phyloP scores from a whole-genome alignment of 2,329 filamentous ascomycete species.

The Blastomyces parvus region DNA sequence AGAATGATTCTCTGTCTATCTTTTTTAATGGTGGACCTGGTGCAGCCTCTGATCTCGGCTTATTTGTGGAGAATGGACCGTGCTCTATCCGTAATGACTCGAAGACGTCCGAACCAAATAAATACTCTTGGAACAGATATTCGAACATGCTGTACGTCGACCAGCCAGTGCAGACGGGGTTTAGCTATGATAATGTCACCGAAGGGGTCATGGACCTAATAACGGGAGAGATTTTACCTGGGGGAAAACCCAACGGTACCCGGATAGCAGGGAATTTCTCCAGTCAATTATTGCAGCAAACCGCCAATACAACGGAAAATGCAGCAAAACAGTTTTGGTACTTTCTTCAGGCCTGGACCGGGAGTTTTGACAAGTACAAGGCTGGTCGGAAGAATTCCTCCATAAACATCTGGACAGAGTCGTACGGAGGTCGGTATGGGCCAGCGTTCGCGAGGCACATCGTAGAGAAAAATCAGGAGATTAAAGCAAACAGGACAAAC shows the following conservation, averaged over 20 bases:
- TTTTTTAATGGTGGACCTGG: slow-evolving; percentile 58
- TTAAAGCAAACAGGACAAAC: slow-evolving; percentile 35
- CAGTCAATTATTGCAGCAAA: slow-evolving; percentile 8
- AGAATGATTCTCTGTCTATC: slow-evolving; percentile 47
- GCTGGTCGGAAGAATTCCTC: slow-evolving; percentile 38
- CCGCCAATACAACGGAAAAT: slow-evolving; percentile 29
- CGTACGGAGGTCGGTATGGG: slow-evolving; percentile 37
- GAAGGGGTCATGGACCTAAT: slow-evolving; percentile 24
- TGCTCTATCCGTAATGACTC: slow-evolving; percentile 46
- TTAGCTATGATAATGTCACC: slow-evolving; percentile 30
- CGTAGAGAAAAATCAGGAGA: slow-evolving; percentile 33
- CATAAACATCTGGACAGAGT: slow-evolving; percentile 38
- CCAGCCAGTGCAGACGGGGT: slow-evolving; percentile 52
- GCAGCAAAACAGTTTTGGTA: slow-evolving; percentile 44
- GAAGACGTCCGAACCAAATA: slow-evolving; percentile 45
- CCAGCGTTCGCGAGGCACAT: slow-evolving; percentile 32
- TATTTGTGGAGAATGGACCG: slow-evolving; percentile 44
- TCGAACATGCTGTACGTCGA: slow-evolving; percentile 62
- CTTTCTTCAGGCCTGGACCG: slow-evolving; percentile 48
- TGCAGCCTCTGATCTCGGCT: slow-evolving; percentile 48
- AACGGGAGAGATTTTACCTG: neutral
- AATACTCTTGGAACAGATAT: slow-evolving; percentile 54
- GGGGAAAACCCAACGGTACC: slow-evolving; percentile 1
- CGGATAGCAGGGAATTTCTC: slow-evolving; percentile 3
- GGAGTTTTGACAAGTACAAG: slow-evolving; percentile 47